phyloP scores from a whole-genome alignment of 2,329 filamentous ascomycete genomes.

The Fusarium mexicanum region DNA sequence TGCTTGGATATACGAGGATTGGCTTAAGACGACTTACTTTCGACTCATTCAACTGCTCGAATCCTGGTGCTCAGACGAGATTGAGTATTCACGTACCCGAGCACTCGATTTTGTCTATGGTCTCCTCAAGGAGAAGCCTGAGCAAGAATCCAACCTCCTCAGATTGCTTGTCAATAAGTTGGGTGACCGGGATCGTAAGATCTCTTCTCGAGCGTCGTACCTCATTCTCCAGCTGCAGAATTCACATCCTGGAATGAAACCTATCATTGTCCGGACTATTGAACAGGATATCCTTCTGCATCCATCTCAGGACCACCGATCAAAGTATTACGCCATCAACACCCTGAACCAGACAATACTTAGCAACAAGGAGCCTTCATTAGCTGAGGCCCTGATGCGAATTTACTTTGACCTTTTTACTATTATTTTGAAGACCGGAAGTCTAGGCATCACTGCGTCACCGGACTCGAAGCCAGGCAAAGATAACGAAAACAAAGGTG shows the following conservation, averaged over 20 bases:
- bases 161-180: conserved; percentile 95
- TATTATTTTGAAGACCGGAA: conserved; percentile 74
- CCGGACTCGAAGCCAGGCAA: conserved; percentile 56
- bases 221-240: conserved; percentile 90
- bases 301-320: conserved; percentile 85
- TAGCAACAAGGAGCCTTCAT: conserved; percentile 81
- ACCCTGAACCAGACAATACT: conserved; percentile 97
- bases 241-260: conserved; percentile 93
- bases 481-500: conserved; percentile 41
- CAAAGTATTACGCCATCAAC: conserved; percentile 95
- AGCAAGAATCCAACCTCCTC: conserved; percentile 94
- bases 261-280: conserved; percentile 82
- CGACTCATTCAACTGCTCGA: conserved; percentile 92
- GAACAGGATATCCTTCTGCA: conserved; percentile 90
- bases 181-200: conserved; percentile 94
- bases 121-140: conserved; percentile 92
- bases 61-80: conserved; percentile 92
- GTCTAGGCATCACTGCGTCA: conserved; percentile 51
- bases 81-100: conserved; percentile 89
- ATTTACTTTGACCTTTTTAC: conserved; percentile 95
- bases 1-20: conserved; percentile 92
- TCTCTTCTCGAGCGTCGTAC: conserved; percentile 92
- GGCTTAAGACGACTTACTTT: conserved; percentile 94
- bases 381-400: conserved; percentile 82
- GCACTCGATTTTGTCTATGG: conserved; percentile 93